A percentile compares a stretch with the other conserved stretches of the same genome.
Conservation (phyloP, 495 filamentous ascomycete genomes). For the Jackrogersella multiformis region DNA sequence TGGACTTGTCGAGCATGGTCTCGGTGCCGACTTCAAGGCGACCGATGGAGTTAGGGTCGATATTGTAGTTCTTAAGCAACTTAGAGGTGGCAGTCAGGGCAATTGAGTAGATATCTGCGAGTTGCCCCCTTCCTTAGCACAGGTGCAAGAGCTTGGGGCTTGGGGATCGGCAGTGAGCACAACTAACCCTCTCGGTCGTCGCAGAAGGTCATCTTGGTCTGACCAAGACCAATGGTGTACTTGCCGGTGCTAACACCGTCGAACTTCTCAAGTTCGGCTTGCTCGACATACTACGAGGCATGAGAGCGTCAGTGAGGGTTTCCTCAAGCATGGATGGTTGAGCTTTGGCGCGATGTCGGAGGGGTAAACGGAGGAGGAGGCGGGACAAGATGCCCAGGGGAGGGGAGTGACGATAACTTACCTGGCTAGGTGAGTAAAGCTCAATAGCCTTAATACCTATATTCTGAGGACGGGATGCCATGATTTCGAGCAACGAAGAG, state of each 20-base stretch:
- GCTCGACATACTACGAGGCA: constrained; percentile 85
- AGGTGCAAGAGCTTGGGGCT: constrained; percentile 1
- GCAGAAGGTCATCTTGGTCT: constrained; percentile 99
- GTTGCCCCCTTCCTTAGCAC: constrained; percentile 25
- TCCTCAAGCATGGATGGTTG: constrained; percentile 4
- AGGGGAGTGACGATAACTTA: constrained; percentile 53
- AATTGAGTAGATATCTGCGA: constrained; percentile 95
- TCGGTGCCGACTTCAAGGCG: constrained; percentile 98
- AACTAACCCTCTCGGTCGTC: constrained; percentile 94
- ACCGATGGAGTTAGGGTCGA: constrained; percentile 89
- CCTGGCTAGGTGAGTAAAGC: constrained; percentile 97
- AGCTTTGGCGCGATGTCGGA: constrained; percentile 12
- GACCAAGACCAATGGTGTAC: constrained; percentile 98
- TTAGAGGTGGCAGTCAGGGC: constrained; percentile 88
- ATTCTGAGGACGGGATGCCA: constrained; percentile 91
- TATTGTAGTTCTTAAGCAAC: constrained; percentile 90
- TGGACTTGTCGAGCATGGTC: constrained; percentile 98
- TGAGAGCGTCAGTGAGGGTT: constrained; percentile 41
- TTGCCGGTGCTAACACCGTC: constrained; percentile 95
- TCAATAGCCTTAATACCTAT: constrained; percentile 99
- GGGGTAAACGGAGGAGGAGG: constrained; percentile 1
- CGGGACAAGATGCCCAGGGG: background rate
- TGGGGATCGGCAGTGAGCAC: constrained; percentile 30
- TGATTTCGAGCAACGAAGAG: constrained; percentile 55
- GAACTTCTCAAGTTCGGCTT: constrained; percentile 95